Evolutionary conservation across 1,284 basidiomycete genomes (phyloP), one percentile per base, ranked within the genome.

Genomic region (Lentinus polychrous): DNA sequence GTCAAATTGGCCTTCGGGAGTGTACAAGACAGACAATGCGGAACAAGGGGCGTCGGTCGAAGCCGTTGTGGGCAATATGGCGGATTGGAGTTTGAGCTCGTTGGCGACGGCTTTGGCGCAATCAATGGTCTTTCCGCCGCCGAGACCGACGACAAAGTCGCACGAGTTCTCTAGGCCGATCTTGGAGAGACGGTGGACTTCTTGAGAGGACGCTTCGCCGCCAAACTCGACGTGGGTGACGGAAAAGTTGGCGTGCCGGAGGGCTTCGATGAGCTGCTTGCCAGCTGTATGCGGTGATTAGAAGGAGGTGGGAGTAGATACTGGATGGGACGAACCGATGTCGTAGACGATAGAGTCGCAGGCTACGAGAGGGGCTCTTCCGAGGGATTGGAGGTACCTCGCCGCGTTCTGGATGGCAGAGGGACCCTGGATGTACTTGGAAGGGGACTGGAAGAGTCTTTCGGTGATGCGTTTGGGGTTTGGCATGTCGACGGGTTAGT

Each of bases 1-100:
- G 46, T 64, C 59, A 58, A 66, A 66, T 55, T 61, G 60, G 53
- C 65, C 62, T n/a, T 53, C 48, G 12, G 60, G 57, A 40, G 57
- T 60, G 57, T 66, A 66, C 50, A 66, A 55, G 24, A 66, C 65
- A 43, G 62, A 63, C 50, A 65, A 60, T 15, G 65, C 65, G 39
- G 65, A 65, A 55, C 65, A 66, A 8, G 65, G 63, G 23, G 65
- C 63, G 55, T 65, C 63, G n/a, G 65, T 66, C 43, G 65, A 66
- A 15, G 64, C 65, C 11, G 63, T 66, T 18, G 63, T 65, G 23
- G 64, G 65, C 12, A 66, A 49, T 42, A 65, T 56, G 17, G 65
- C 65, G 52, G 60, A 55, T 40, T 55, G 59, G 8, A 64, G 42
- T 17, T 50, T 48, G 49, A 66, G 62, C 17, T 57, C 50, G 52